Conservation (phyloP, 2,329 filamentous ascomycete species). For the Sordariomycetes sp. region DNA sequence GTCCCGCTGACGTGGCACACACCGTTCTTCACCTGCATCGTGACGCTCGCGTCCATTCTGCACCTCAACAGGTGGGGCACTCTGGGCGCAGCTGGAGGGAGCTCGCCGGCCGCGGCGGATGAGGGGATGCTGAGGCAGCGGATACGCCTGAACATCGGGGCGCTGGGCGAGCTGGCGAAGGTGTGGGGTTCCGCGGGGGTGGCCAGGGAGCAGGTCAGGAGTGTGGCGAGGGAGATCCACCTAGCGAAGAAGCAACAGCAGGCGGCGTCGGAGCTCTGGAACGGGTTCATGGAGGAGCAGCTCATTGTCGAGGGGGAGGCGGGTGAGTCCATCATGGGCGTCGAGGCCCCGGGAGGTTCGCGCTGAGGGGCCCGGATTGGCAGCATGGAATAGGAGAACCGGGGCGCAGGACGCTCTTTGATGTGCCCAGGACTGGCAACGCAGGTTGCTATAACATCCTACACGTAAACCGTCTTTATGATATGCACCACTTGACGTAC, state of each 20-base stretch:
- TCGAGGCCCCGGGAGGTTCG: not conserved
- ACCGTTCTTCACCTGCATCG: conserved; percentile 71
- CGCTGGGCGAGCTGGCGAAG: conserved; percentile 52
- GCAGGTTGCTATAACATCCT: too few species aligned
- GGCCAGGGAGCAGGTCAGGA: conserved; percentile 60
- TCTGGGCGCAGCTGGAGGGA: too few species aligned
- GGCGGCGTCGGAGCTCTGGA: conserved; percentile 7
- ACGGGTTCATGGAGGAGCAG: not conserved
- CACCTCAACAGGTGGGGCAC: conserved; percentile 69
- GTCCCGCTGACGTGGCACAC: conserved; percentile 60
- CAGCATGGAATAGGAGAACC: too few species aligned
- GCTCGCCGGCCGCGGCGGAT: conserved; percentile 46
- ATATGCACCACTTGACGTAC: too few species aligned
- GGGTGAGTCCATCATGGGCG: not conserved
- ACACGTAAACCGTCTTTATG: too few species aligned
- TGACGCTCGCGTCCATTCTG: conserved; percentile 68
- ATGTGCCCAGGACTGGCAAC: too few species aligned
- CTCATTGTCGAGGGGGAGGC: not conserved
- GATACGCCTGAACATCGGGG: conserved; percentile 67
- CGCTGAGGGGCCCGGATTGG: conserved; percentile 11
- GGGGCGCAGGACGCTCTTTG: too few species aligned
- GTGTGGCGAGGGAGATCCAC: conserved; percentile 67
- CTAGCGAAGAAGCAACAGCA: conserved; percentile 42
- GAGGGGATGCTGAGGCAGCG: conserved; percentile 47
- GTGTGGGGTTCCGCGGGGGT: conserved; percentile 62